Conservation (phyloP, 129 eudicot genomes). For the Apium graveolens region DNA sequence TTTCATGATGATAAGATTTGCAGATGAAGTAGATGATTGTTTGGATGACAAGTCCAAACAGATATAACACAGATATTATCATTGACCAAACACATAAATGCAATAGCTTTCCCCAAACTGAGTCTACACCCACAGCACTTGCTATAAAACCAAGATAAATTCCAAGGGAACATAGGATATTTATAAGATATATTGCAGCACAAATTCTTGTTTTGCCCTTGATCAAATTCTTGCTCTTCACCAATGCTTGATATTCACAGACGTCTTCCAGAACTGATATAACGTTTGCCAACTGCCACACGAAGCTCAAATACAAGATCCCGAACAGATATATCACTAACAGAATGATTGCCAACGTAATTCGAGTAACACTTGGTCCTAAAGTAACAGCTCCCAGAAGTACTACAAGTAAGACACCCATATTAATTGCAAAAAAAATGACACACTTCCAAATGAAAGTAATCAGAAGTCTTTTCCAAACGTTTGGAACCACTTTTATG, state of each 20-base stretch:
- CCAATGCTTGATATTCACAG: background rate
- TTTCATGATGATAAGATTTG: conserved; percentile 2
- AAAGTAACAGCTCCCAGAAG: background rate
- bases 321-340: background rate
- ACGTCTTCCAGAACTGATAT: background rate
- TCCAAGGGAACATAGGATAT: background rate
- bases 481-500: background rate
- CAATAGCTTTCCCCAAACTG: background rate
- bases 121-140: background rate
- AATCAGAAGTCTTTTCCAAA: background rate
- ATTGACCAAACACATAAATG: background rate
- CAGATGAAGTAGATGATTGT: too few species aligned
- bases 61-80: background rate
- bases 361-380: background rate
- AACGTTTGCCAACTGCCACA: background rate
- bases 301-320: background rate
- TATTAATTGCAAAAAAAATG: background rate
- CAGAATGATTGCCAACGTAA: background rate
- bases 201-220: background rate
- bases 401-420: background rate
- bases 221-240: background rate
- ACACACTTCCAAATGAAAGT: background rate
- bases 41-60: background rate
- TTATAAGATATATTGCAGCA: background rate
- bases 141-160: background rate